Evolutionary conservation across 257 asterid genomes (phyloP), one percentile per base, ranked within the genome.

Genomic region (Avicennia marina): DNA sequence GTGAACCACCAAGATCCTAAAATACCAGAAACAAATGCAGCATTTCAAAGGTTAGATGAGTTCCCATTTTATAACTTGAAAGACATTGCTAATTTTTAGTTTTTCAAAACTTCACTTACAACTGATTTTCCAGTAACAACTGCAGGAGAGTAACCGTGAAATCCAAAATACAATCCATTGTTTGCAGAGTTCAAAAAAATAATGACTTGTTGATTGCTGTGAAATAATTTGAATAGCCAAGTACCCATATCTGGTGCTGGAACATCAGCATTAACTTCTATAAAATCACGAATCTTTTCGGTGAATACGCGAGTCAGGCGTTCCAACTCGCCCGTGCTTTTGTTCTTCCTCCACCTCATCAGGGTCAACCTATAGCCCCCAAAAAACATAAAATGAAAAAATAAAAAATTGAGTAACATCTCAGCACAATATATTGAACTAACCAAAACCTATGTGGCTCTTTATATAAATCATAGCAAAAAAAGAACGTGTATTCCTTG

Each of bases 211-310:
- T 6, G 19, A 46, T 46, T 31, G 17, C 24, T 11, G 48, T 10
- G 33, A 11, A 27, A 34, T 21, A 45, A 18, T 22, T 16, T 10
- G 11, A 47, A 27, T 20, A n/a, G n/a, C n/a, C n/a, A n/a, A 8
- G 96, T 85, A 50, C 98, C 95, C 98, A 91, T 85, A 58, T 91
- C 98, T 4, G 98, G 98, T 15, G 96, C 98, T 0, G 98, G 96
- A 15, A 85, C 95, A 62, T 90, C 98, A 0, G 90, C 85, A 63
- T 91, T 79, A 36, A 88, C 72, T 18, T 95, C 98, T 43, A 91
- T 81, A 25, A 91, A 85, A 73, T 91, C 98, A 29, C 83, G 98
- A 48, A 91, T 83, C 81, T 87, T 90, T 66, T 87, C 95, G 0
- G 96, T 91, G 79, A 91, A 90, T 46, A 88, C 95, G 34, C 95